Conservation (phyloP, 805 yeast genomes). For the Candida chilensis region DNA sequence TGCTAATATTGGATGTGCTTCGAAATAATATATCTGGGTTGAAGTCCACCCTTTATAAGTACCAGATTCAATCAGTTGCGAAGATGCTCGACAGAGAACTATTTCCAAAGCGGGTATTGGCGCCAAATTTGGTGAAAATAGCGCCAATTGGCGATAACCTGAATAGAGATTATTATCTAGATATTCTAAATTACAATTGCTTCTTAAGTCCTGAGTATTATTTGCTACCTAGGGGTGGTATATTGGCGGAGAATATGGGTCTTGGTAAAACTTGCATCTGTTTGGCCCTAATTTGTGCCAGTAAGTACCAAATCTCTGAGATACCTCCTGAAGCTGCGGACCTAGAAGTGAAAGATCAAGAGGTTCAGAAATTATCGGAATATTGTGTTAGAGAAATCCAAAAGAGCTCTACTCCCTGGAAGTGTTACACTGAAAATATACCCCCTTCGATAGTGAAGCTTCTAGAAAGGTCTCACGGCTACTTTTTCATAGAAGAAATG, state of each 20-base stretch:
- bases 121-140: slow-evolving; percentile 23
- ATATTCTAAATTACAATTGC: slow-evolving; percentile 20
- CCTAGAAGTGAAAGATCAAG: slow-evolving; percentile 5
- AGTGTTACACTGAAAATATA: slow-evolving; percentile 27
- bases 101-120: slow-evolving; percentile 13
- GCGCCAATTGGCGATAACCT: slow-evolving; percentile 5
- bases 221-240: slow-evolving; percentile 48
- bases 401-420: slow-evolving; percentile 52
- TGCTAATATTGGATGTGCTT: slow-evolving; percentile 9
- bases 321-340: slow-evolving; percentile 25
- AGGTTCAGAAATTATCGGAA: slow-evolving; percentile 15
- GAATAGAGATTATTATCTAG: slow-evolving; percentile 17
- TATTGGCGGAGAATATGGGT: slow-evolving; percentile 63
- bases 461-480: slow-evolving; percentile 32
- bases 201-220: slow-evolving; percentile 28
- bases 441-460: slow-evolving; percentile 30
- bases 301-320: slow-evolving; percentile 41
- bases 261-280: slow-evolving; percentile 57
- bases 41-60: slow-evolving; percentile 40
- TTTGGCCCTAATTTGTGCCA: slow-evolving; percentile 43
- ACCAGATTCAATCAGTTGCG: slow-evolving; percentile 51
- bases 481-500: slow-evolving; percentile 20
- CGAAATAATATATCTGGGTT: slow-evolving; percentile 33
- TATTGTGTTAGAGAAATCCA: slow-evolving; percentile 33
- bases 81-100: slow-evolving; percentile 52